phyloP scores from a whole-genome alignment of 805 yeast genomes.

The Kuraishia piskuri region DNA sequence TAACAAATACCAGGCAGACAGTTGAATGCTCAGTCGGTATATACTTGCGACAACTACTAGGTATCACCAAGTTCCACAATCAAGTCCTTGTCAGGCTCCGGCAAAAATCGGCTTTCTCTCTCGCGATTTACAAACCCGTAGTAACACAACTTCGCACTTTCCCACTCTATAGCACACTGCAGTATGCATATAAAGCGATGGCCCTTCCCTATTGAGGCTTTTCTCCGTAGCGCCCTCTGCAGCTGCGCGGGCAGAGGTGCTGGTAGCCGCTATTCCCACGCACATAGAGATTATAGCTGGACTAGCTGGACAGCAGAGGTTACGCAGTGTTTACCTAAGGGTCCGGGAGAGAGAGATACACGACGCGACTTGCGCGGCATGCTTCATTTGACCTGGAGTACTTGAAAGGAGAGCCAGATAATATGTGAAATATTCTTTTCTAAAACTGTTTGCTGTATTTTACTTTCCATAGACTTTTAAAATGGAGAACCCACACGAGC shows the following conservation, averaged over 20 bases:
- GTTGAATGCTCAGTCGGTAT: background rate
- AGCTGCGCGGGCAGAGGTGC: no score
- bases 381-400: background rate
- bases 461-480: no score
- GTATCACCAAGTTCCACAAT: background rate
- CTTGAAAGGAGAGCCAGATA: no score
- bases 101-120: background rate
- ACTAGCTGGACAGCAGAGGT: background rate
- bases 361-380: background rate
- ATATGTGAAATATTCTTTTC: no score
- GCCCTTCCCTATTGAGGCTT: background rate
- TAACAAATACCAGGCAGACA: background rate
- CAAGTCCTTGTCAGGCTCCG: background rate
- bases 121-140: background rate
- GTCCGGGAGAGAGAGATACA: background rate
- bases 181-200: background rate
- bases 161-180: background rate
- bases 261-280: no score
- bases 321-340: background rate
- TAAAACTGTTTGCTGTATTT: no score
- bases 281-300: no score
- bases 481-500: constrained; percentile 88
- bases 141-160: background rate
- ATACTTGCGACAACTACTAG: background rate
- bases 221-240: background rate